Evolutionary conservation across 1,284 basidiomycete species (phyloP), one percentile per base, ranked within the genome.

Genomic region (Sanghuangporus sanghuang): DNA sequence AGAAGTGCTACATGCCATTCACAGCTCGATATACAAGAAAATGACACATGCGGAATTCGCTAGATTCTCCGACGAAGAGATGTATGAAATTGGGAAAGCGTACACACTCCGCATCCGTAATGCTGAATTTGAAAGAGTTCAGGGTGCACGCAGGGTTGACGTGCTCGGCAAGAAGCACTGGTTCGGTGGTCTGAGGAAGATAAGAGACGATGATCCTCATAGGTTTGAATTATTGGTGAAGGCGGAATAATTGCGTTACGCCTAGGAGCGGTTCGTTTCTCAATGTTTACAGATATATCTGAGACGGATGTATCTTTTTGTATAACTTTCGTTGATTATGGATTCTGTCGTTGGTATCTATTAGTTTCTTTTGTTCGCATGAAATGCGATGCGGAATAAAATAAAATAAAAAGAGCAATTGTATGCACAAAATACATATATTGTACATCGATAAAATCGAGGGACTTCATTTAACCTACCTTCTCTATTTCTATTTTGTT

Each of bases 11-110:
- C 36, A 44, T 5, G 56, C 46, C 6, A 40, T 64, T 6, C 46
- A 64, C 35, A n/a, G n/a, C 11, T 21, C 23, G 6, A 27, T 66
- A 12, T 61, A 63, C 35, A 63, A 21, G 2, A 61, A 35, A 21
- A 50, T 66, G 40, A 56, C 57, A 32, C 61, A 66, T 38, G 61
- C 57, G 23, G 64, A 66, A 42, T 66, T 57, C 57, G 61, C 64
- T 14, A 46, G 21, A 23, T 21, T 66, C 21, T 38, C 48, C 18
- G 48, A 62, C 3, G 27, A 42, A 1, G 50, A 63, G n/a, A 40
- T 32, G 21, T 35, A 52, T 21, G 61, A 54, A 12, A 57, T 48
- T 9, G 63, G 61, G 21, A 35, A 39, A 35, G 52, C 57, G 35
- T 66, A 63, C 49, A 66, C 64, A 6, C 56, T 61, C 7, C 61